These are phyloP conservation scores for Leucosporidium creatinivorum DNA, from an alignment of 768 basidiomycete species.

Conservation along the genomic window DNA sequence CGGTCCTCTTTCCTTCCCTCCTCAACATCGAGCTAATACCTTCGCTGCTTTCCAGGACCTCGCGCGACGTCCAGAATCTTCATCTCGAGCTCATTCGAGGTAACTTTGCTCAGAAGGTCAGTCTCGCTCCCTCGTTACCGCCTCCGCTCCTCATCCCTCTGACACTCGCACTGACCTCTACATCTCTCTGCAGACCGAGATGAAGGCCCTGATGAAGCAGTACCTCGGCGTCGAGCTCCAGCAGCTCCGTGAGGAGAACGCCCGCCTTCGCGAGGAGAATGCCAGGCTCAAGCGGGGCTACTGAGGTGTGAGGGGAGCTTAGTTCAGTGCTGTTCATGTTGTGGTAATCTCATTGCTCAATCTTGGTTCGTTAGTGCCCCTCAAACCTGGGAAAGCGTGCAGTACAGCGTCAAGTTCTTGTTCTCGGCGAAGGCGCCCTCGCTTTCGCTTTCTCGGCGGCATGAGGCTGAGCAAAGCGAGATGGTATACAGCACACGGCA, in stretches of 20 bases:
- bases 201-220: constrained; percentile 2
- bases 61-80: not conserved
- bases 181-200: not conserved
- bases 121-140: not conserved
- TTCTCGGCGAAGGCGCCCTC: no score
- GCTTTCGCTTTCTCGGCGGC: no score
- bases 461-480: no score
- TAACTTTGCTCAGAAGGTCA: not conserved
- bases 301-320: not conserved
- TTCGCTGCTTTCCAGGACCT: not conserved
- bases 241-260: constrained; percentile 2
- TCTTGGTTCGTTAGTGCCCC: no score
- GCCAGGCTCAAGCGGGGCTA: not conserved
- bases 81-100: not conserved
- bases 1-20: not conserved
- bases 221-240: constrained; percentile 1
- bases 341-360: no score
- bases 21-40: no score
- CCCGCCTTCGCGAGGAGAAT: not conserved
- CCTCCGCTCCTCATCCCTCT: no score
- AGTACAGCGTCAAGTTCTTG: no score
- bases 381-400: no score
- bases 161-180: no score
- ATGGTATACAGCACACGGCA: no score
- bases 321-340: not conserved